These are phyloP conservation scores for Blastobotrys elegans DNA, from an alignment of 1,139 yeast genomes.

Conservation along the genomic window DNA sequence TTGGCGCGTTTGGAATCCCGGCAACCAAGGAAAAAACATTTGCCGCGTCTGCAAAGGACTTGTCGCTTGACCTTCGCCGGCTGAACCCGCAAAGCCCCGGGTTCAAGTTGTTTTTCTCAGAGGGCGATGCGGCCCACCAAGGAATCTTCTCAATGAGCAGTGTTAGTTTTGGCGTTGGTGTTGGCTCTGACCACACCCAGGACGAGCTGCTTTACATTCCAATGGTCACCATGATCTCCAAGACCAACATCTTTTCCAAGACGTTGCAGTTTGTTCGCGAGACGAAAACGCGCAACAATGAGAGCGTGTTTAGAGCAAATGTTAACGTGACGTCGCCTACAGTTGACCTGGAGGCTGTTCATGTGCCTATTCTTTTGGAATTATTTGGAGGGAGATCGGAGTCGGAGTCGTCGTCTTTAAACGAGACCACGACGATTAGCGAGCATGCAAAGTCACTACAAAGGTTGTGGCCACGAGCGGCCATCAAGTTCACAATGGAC, in stretches of 20 bases:
- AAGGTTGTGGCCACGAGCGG: slow-evolving; percentile 33
- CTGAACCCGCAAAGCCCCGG: slow-evolving; percentile 38
- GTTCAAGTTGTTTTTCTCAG: slow-evolving; percentile 35
- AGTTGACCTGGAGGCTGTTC: slow-evolving; percentile 34
- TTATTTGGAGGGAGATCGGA: too few relatives aligned
- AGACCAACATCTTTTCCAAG: slow-evolving; percentile 36
- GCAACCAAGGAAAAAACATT: slow-evolving; percentile 15
- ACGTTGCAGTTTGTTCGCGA: slow-evolving; percentile 32
- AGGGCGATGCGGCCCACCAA: slow-evolving; percentile 38
- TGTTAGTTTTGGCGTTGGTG: slow-evolving; percentile 31
- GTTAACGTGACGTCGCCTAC: slow-evolving; percentile 38
- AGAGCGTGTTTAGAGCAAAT: slow-evolving; percentile 31
- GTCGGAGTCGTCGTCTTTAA: slow-evolving; percentile 5
- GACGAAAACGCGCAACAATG: slow-evolving; percentile 25
- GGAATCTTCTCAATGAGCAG: slow-evolving; percentile 37
- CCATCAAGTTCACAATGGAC: slow-evolving; percentile 33
- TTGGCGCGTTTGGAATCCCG: slow-evolving; percentile 24
- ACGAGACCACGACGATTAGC: slow-evolving; percentile 1
- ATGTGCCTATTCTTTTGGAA: slow-evolving; percentile 29
- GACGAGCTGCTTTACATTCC: slow-evolving; percentile 40
- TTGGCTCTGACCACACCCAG: slow-evolving; percentile 19
- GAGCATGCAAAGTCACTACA: slow-evolving; percentile 21
- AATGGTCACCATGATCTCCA: slow-evolving; percentile 34
- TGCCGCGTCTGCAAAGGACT: slow-evolving; percentile 34
- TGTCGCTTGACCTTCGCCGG: slow-evolving; percentile 36